These are phyloP conservation scores for Ceratocystis smalleyi DNA, from an alignment of 2,329 filamentous ascomycete species.

Conservation along the genomic window DNA sequence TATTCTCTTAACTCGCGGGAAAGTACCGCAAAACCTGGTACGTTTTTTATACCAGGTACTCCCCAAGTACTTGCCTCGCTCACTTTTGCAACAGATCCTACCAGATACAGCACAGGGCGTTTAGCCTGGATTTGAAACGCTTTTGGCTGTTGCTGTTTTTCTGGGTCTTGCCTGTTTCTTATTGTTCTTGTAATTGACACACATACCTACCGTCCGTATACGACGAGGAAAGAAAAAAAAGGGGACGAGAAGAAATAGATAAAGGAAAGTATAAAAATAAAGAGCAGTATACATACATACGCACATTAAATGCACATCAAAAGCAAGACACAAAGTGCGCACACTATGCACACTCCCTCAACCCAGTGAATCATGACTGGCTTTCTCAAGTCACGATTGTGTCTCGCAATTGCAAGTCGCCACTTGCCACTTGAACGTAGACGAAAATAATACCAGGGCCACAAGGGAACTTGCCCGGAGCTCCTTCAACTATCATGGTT, in stretches of 20 bases:
- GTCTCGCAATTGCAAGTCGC: not conserved
- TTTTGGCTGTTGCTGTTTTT: not conserved
- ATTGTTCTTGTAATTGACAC: not conserved
- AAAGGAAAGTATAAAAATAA: not conserved
- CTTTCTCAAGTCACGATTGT: not conserved
- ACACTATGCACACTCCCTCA: not conserved
- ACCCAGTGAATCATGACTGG: not conserved
- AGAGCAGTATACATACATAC: too few relatives aligned
- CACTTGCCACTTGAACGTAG: too few relatives aligned
- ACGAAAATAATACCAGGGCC: too few relatives aligned
- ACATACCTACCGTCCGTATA: not conserved
- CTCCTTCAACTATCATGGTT: too few relatives aligned
- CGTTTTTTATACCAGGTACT: not conserved
- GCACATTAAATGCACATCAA: not conserved
- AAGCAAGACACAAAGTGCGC: not conserved
- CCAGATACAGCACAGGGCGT: not conserved
- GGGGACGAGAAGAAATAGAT: not conserved
- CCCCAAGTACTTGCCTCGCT: not conserved
- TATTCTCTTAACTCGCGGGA: not conserved
- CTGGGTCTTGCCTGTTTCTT: not conserved
- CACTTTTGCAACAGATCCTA: not conserved
- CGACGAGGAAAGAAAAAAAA: not conserved
- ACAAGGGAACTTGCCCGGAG: too few relatives aligned
- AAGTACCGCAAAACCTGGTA: not conserved
- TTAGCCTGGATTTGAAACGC: slow-evolving; percentile 1